Base-by-base conservation (phyloP, 169 alveolate genomes). In the Eimeria brunetti region DNA sequence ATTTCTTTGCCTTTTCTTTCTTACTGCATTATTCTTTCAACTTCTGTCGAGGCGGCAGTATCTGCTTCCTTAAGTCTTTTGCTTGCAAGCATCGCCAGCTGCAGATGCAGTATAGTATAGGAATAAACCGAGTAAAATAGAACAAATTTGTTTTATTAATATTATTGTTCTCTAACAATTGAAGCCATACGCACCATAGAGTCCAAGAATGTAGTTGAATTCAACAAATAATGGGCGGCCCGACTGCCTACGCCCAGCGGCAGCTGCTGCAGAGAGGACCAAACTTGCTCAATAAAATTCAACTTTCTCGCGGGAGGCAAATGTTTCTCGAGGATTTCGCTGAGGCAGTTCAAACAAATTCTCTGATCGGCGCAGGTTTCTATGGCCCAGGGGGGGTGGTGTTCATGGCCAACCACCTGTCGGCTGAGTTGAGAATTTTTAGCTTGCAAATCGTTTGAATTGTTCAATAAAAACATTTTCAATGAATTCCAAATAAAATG, bases 321-420 rank as follows among this genome's bases (percentile, higher is more conserved):
- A 9, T 44, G 67, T 78, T 46, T 64, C 53, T 56, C 60, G 8
- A 84, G 71, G 44, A 24, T 20, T 1, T 9, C 58, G 30, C 78
- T 78, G 41, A 56, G 58, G 38, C 91, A 84, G 36, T 84, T 78
- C 24, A 84, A 84, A 41, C 91, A 84, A 27, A 84, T 51, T 33
- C 33, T 20, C 20, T 84, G 91, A 8, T 78, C 91, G 2, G 73
- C 11, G 44, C 49, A 84, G 18, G 33, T n/a, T 56, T 84, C 76
- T 18, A 78, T 14, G 16, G 91, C 91, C 73, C 49, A 84, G 6
- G 91, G 91, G 38, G 53, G 78, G 6, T 84, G 91, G 7, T 58
- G 58, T n/a, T 53, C 76, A 33, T 84, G 91, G 3, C 53, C 58
- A 0, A 36, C 56, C 33, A 20, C 5, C 33, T 58, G 33, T 38